These are phyloP conservation scores for Fragaria nilgerrensis DNA, from an alignment of 306 rosid species.

Conservation along the genomic window DNA sequence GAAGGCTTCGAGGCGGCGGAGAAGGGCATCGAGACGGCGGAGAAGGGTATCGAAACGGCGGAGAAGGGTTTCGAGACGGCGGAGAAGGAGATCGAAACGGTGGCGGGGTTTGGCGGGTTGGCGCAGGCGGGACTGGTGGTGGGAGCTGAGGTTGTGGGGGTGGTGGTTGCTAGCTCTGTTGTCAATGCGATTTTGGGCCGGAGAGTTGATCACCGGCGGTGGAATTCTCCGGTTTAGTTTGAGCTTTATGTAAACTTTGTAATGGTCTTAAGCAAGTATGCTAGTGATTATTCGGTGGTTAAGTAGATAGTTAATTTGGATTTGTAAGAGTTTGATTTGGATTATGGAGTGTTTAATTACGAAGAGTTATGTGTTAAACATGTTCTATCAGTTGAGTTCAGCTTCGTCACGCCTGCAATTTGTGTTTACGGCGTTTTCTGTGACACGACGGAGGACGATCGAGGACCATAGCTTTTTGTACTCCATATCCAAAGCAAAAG, in stretches of 20 bases:
- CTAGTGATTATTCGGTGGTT: neutral
- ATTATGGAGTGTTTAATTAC: neutral
- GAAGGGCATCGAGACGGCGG: constrained; percentile 43
- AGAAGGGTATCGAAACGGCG: constrained; percentile 41
- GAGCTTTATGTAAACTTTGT: neutral
- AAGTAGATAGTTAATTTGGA: neutral
- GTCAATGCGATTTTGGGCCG: constrained; percentile 76
- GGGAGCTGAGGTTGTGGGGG: constrained; percentile 66
- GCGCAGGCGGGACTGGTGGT: constrained; percentile 81
- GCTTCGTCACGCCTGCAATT: neutral
- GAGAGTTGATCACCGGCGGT: constrained; percentile 40
- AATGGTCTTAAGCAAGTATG: neutral
- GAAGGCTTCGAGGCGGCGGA: constrained; percentile 81
- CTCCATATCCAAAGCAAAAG: neutral
- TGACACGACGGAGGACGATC: constrained; percentile 2
- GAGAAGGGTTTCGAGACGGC: constrained; percentile 45
- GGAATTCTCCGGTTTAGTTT: constrained; percentile 26
- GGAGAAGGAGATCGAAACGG: constrained; percentile 43
- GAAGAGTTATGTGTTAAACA: neutral
- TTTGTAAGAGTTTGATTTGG: neutral
- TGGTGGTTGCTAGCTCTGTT: constrained; percentile 64
- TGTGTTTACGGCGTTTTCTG: neutral
- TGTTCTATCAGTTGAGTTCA: neutral
- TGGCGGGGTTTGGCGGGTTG: constrained; percentile 52
- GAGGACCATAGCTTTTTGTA: neutral